Percentiles rank a stretch among this genome's conserved stretches.
These are phyloP conservation scores for Galerina sulciceps DNA, from an alignment of 768 basidiomycete species.

Conservation along the genomic window DNA sequence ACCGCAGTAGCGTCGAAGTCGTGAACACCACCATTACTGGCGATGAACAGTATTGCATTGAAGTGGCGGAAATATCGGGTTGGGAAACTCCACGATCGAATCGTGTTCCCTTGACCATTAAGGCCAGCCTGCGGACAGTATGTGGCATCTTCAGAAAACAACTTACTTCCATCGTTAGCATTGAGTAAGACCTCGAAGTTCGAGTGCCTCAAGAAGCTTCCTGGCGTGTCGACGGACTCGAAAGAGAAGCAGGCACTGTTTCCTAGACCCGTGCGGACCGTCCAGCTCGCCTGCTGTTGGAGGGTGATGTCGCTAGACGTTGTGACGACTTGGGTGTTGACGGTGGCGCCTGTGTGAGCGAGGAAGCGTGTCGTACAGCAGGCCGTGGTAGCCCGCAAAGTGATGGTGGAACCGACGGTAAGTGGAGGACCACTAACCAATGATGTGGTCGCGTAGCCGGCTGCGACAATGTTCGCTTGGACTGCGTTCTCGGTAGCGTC, in stretches of 20 bases:
- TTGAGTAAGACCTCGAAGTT: not conserved
- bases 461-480: constrained; percentile 13
- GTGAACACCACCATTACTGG: not conserved
- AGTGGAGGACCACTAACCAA: constrained; percentile 7
- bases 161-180: not conserved
- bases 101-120: not conserved
- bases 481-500: constrained; percentile 11
- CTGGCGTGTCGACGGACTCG: constrained; percentile 4
- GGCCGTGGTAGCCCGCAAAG: constrained; percentile 10
- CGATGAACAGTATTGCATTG: not conserved
- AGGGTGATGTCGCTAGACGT: not conserved
- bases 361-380: constrained; percentile 5
- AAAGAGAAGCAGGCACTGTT: constrained; percentile 8
- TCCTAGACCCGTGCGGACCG: not conserved
- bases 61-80: constrained; percentile 1
- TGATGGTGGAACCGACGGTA: constrained; percentile 9
- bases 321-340: not conserved
- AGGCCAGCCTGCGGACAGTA: constrained; percentile 1
- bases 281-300: constrained; percentile 1
- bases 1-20: not conserved
- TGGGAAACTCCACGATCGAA: constrained; percentile 1
- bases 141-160: not conserved
- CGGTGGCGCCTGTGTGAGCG: not conserved
- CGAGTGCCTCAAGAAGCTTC: constrained; percentile 2
- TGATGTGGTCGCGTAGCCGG: constrained; percentile 9